A percentile compares a stretch with the other conserved stretches of the same genome.
Evolutionary conservation across 345 rosid species (phyloP).

Genomic region (Noccaea bulbosa): DNA sequence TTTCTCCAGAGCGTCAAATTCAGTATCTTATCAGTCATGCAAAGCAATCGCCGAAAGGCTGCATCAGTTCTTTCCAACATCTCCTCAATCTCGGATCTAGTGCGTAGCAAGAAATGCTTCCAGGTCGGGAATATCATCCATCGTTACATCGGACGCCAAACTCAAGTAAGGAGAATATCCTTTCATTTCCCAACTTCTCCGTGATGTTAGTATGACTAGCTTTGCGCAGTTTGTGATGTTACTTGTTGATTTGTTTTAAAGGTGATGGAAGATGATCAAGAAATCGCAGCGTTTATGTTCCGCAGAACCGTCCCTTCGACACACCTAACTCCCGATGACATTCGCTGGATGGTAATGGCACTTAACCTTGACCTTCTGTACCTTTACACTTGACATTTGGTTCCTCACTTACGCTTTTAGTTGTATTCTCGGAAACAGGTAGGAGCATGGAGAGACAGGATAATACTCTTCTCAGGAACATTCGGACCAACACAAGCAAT

Average conservation of each 20-base stretch:
- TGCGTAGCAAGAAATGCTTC: slow-evolving; percentile 68
- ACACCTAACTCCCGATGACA: slow-evolving; percentile 88
- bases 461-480: slow-evolving; percentile 82
- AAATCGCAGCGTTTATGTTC: slow-evolving; percentile 91
- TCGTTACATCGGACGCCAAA: slow-evolving; percentile 91
- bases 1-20: slow-evolving; percentile 82
- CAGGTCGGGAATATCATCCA: slow-evolving; percentile 89
- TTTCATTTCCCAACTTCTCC: slow-evolving; percentile 57
- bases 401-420: not conserved
- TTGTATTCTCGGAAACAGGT: slow-evolving; percentile 49
- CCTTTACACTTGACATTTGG: too few species aligned
- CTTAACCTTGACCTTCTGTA: slow-evolving; percentile 9
- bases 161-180: slow-evolving; percentile 58
- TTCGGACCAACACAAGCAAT: slow-evolving; percentile 72
- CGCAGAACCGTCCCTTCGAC: slow-evolving; percentile 90
- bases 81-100: slow-evolving; percentile 72
- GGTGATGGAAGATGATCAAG: slow-evolving; percentile 98
- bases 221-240: slow-evolving; percentile 23
- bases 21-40: slow-evolving; percentile 70
- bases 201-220: slow-evolving; percentile 15
- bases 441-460: slow-evolving; percentile 99
- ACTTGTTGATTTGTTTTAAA: slow-evolving; percentile 33
- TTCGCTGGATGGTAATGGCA: slow-evolving; percentile 89
- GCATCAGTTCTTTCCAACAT: slow-evolving; percentile 66
- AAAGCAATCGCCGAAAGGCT: slow-evolving; percentile 54